These are phyloP conservation scores for Capsella bursapastoris DNA, from an alignment of 345 rosid species.

Conservation along the genomic window DNA sequence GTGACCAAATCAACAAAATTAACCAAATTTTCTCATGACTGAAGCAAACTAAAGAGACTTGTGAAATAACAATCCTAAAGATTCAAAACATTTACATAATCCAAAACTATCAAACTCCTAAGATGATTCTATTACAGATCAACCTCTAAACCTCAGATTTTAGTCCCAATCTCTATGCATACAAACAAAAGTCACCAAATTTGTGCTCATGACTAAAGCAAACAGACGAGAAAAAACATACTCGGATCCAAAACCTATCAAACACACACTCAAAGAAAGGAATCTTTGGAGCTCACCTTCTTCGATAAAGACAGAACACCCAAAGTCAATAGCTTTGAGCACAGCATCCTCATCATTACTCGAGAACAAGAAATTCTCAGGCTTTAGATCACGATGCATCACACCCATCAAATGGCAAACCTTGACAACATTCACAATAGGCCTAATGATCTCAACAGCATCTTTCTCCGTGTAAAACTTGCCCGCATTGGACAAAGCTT, in stretches of 20 bases:
- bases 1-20: background rate
- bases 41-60: slow-evolving; percentile 1
- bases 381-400: slow-evolving; percentile 84
- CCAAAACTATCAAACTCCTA: background rate
- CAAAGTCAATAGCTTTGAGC: slow-evolving; percentile 84
- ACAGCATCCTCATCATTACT: slow-evolving; percentile 58
- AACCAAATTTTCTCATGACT: background rate
- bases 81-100: background rate
- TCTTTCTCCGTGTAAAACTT: slow-evolving; percentile 67
- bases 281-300: slow-evolving; percentile 53
- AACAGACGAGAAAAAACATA: too few species aligned
- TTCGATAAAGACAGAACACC: slow-evolving; percentile 76
- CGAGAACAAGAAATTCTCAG: slow-evolving; percentile 82
- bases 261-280: background rate
- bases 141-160: background rate
- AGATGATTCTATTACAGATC: background rate
- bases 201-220: background rate
- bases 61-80: background rate
- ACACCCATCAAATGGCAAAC: slow-evolving; percentile 88
- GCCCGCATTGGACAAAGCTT: slow-evolving; percentile 51
- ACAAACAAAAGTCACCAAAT: background rate
- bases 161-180: background rate
- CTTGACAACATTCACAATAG: slow-evolving; percentile 71
- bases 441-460: slow-evolving; percentile 65
- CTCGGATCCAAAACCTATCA: background rate